Evolutionary conservation across 768 basidiomycete species (phyloP), one percentile per base, ranked within the genome.

Genomic region (Leccinum incarnatum): DNA sequence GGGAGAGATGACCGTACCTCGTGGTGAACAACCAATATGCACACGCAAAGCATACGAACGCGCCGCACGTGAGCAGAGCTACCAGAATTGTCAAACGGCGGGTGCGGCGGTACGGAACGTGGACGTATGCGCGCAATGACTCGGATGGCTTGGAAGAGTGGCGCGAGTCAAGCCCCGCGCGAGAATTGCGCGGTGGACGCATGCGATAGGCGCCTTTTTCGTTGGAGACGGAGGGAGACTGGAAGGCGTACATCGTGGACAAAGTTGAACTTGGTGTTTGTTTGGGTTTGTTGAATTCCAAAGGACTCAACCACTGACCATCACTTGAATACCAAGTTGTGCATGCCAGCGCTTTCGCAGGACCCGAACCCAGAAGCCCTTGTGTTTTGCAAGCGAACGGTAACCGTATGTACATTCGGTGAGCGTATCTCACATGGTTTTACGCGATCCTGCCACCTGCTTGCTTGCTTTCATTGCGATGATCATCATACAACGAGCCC

Each of bases 181-280:
- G 61, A 34, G 65, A 68, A 49, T 56, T 61, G 15, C 81, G 78
- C 67, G 64, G 64, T 51, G 76, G 78, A n/a, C 81, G 80, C 74
- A 89, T 81, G 50, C 87, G 79, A 64, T 89, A 86, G 37, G 79
- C 72, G 30, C 89, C 87, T 67, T 82, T 84, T 70, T 91, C 88
- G 59, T 85, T 72, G 5, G 81, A 78, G 23, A 88, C 74, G 1
- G 89, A 87, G 32, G 88, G 87, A 4, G 88, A 90, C 50, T 72
- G 71, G 60, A 69, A 72, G 2, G 56, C 63, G 57, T 72, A 56
- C 30, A 49, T 55, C 42, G 72, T 15, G 3, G 23, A 21, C 8
- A 9, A 51, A 25, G 45, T 30, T n/a, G 4, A 25, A 29, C 21
- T 25, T 8, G 21, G 45, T 17, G 36, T 51, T 61, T 66, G 53